phyloP scores from a whole-genome alignment of 2,329 filamentous ascomycete genomes.

The Lachnellula occidentalis region DNA sequence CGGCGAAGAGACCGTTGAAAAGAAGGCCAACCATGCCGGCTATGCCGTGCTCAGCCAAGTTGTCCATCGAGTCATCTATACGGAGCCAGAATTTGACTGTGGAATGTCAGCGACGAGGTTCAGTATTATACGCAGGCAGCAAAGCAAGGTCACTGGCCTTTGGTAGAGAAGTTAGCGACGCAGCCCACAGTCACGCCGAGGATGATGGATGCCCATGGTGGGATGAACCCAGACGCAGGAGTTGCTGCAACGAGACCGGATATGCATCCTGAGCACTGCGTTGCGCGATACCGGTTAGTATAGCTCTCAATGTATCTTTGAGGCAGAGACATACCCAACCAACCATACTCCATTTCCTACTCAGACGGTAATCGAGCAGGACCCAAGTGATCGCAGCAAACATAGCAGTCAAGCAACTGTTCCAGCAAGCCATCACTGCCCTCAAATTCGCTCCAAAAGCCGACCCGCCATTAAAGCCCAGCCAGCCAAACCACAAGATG shows the following conservation, averaged over 20 bases:
- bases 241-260: slow-evolving; percentile 65
- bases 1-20: slow-evolving; percentile 68
- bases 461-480: slow-evolving; percentile 97
- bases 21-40: slow-evolving; percentile 63
- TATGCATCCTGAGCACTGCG: slow-evolving; percentile 59
- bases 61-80: slow-evolving; percentile 66
- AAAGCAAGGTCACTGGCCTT: slow-evolving; percentile 35
- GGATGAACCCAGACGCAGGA: slow-evolving; percentile 61
- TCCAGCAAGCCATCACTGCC: slow-evolving; percentile 95
- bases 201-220: slow-evolving; percentile 60
- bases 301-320: neutral
- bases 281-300: neutral
- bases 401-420: slow-evolving; percentile 74
- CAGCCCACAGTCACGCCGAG: slow-evolving; percentile 59
- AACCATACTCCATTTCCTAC: slow-evolving; percentile 80
- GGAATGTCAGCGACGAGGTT: neutral
- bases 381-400: slow-evolving; percentile 92
- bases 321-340: slow-evolving; percentile 42
- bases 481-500: slow-evolving; percentile 97
- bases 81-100: slow-evolving; percentile 42
- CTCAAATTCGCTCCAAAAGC: slow-evolving; percentile 89
- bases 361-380: slow-evolving; percentile 84
- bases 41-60: slow-evolving; percentile 65
- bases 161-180: slow-evolving; percentile 62
- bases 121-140: neutral